A percentile compares a stretch with the other conserved stretches of the same genome.
Evolutionary conservation across 108 stramenopile species (phyloP).

Genomic region (Craspedostauros australis): DNA sequence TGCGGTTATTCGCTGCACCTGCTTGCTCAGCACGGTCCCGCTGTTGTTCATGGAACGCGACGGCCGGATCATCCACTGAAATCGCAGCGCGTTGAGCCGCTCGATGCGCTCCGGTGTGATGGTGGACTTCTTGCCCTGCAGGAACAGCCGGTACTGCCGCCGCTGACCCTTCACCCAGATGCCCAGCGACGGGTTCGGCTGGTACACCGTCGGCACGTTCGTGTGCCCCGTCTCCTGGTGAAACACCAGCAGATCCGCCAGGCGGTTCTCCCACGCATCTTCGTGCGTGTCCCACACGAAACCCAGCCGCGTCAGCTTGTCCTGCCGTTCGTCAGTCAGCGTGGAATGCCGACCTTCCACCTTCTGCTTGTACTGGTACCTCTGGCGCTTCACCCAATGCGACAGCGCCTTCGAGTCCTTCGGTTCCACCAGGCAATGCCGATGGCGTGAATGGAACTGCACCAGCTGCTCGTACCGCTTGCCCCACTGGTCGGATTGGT

Average conservation of each 20-base stretch:
- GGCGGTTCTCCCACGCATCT: slow-evolving; percentile 25
- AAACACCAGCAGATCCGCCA: too few species aligned
- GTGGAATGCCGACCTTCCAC: slow-evolving; percentile 24
- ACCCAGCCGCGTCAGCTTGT: slow-evolving; percentile 28
- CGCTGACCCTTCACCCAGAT: slow-evolving; percentile 50
- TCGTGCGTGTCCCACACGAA: slow-evolving; percentile 44
- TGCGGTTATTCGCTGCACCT: too few species aligned
- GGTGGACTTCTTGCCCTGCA: slow-evolving; percentile 26
- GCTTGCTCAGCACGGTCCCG: too few species aligned
- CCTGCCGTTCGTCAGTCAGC: slow-evolving; percentile 39
- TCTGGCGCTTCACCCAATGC: slow-evolving; percentile 43
- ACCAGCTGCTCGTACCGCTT: slow-evolving; percentile 21
- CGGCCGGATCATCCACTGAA: slow-evolving; percentile 22
- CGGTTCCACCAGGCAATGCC: too few species aligned
- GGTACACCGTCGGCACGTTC: not conserved
- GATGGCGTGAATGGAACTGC: too few species aligned
- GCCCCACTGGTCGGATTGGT: slow-evolving; percentile 19
- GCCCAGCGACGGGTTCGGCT: slow-evolving; percentile 18
- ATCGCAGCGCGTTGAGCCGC: slow-evolving; percentile 40
- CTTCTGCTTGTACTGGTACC: slow-evolving; percentile 12
- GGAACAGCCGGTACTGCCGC: slow-evolving; percentile 39
- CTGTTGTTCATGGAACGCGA: too few species aligned
- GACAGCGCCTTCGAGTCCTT: slow-evolving; percentile 16
- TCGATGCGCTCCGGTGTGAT: slow-evolving; percentile 42
- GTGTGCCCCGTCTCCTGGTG: not conserved